Conservation (phyloP, 192 early-diverging fungal genomes). For the Cladochytrium replicatum region DNA sequence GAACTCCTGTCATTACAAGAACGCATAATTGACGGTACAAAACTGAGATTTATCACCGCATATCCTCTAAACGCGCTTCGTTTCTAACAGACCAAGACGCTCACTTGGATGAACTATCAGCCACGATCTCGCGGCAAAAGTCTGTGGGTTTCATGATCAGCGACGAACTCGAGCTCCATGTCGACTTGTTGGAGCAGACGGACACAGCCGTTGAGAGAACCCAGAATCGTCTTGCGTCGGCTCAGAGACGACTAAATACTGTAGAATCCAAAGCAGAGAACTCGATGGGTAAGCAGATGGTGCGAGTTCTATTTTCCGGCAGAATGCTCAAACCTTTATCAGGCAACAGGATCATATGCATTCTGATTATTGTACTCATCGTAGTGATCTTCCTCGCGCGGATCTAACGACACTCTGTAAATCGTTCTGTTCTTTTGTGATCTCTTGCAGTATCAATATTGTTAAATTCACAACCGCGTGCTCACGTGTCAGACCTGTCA, state of each 20-base stretch:
- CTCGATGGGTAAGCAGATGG: conserved; percentile 4
- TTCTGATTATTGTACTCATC: conserved; percentile 14
- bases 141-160: conserved; percentile 61
- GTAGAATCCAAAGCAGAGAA: conserved; percentile 27
- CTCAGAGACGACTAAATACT: conserved; percentile 38
- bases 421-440: too few species aligned
- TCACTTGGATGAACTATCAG: conserved; percentile 55
- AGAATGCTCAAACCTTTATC: background rate
- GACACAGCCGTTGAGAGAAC: conserved; percentile 53
- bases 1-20: too few species aligned
- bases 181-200: conserved; percentile 62
- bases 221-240: conserved; percentile 27
- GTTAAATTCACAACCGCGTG: too few species aligned
- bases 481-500: too few species aligned
- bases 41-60: too few species aligned
- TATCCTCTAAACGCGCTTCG: too few species aligned
- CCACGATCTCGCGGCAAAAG: conserved; percentile 54
- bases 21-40: too few species aligned
- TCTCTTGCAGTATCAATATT: too few species aligned
- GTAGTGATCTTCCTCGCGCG: too few species aligned
- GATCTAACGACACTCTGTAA: too few species aligned
- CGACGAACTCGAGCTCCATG: conserved; percentile 63
- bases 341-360: conserved; percentile 12
- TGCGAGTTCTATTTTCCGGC: background rate
- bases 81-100: conserved; percentile 74